Evolutionary conservation across 2,329 filamentous ascomycete genomes (phyloP).

Genomic region (Sphaerulina musiva): DNA sequence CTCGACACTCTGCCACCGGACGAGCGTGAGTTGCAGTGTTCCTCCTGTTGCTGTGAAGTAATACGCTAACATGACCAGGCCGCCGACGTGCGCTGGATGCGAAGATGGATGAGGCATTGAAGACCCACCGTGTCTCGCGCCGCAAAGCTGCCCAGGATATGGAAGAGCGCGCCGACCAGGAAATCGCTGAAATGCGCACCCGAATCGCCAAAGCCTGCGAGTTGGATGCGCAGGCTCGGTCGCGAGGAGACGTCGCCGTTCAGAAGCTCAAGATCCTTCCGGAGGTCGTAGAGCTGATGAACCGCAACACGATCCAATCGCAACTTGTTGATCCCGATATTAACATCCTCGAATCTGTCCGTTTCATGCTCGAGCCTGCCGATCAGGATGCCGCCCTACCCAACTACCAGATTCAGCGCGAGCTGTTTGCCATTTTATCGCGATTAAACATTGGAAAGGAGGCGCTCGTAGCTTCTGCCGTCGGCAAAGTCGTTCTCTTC

Average conservation of each 20-base stretch:
- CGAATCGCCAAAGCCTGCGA: conserved; percentile 88
- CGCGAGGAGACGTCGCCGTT: conserved; percentile 70
- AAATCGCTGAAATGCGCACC: conserved; percentile 79
- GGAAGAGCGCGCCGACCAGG: conserved; percentile 81
- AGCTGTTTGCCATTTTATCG: conserved; percentile 75
- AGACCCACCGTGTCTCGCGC: conserved; percentile 66
- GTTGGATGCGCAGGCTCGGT: conserved; percentile 75
- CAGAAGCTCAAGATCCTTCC: conserved; percentile 93
- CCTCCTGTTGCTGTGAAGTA: conserved; percentile 13
- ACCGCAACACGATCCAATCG: conserved; percentile 77
- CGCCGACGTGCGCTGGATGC: conserved; percentile 76
- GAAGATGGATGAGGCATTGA: conserved; percentile 81
- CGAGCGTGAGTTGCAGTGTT: conserved; percentile 54
- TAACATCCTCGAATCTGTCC: conserved; percentile 88
- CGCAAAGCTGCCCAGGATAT: conserved; percentile 90
- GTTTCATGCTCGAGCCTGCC: conserved; percentile 93
- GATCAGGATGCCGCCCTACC: conserved; percentile 82
- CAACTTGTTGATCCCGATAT: conserved; percentile 88
- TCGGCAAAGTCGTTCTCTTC: conserved; percentile 93
- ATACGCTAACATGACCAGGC: conserved; percentile 37
- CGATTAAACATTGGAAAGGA: conserved; percentile 88
- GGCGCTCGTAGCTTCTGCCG: conserved; percentile 77
- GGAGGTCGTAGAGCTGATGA: conserved; percentile 79
- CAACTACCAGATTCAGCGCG: conserved; percentile 94
- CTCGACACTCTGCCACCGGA: conserved; percentile 77